Conservation (phyloP, 78 protist genomes). For the Chrysochromulina parva region DNA sequence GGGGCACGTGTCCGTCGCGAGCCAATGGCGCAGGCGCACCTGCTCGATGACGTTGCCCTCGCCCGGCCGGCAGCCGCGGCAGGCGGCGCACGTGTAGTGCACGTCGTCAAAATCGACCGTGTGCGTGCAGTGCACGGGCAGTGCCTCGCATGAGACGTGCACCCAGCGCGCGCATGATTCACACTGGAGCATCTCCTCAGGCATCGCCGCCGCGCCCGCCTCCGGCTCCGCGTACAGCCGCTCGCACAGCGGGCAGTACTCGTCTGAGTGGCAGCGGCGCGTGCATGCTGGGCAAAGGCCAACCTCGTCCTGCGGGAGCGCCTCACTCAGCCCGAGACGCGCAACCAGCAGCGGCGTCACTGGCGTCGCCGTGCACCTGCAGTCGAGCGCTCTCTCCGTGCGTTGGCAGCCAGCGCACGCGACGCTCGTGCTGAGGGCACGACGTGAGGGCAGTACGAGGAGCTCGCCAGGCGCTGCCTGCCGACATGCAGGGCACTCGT, state of each 20-base stretch:
- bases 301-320: too few relatives aligned
- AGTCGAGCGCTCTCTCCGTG: too few relatives aligned
- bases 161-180: neutral
- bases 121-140: neutral
- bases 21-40: too few relatives aligned
- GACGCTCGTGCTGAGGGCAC: too few relatives aligned
- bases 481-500: too few relatives aligned
- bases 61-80: neutral
- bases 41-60: neutral
- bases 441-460: too few relatives aligned
- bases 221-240: neutral
- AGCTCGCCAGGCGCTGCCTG: too few relatives aligned
- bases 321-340: too few relatives aligned
- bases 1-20: too few relatives aligned
- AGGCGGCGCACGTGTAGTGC: neutral
- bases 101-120: neutral
- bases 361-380: too few relatives aligned
- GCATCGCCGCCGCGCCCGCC: neutral
- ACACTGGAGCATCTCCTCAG: neutral
- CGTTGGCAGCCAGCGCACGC: too few relatives aligned
- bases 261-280: neutral
- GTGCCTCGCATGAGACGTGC: neutral
- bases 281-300: neutral
- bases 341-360: too few relatives aligned
- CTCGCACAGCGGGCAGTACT: slow-evolving; percentile 3